These are phyloP conservation scores for Boletus insuetus DNA, from an alignment of 768 basidiomycete genomes.

Conservation along the genomic window DNA sequence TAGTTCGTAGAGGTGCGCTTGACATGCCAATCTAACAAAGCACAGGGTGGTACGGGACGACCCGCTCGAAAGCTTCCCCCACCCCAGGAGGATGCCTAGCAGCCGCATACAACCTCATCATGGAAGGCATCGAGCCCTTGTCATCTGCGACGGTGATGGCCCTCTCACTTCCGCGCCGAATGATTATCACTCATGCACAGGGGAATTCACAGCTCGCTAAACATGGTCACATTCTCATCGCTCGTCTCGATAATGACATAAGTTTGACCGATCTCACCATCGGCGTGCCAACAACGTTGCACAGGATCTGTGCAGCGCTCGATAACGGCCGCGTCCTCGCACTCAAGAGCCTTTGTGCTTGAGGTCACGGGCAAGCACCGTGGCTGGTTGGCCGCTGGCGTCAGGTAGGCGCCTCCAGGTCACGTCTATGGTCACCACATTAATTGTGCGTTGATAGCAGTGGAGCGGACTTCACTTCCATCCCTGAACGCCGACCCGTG, in stretches of 20 bases:
- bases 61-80: conserved; percentile 80
- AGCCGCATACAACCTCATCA: conserved; percentile 89
- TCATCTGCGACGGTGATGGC: conserved; percentile 97
- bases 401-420: conserved; percentile 54
- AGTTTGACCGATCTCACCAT: conserved; percentile 96
- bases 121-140: conserved; percentile 97
- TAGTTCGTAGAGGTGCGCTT: conserved; percentile 85
- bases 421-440: background rate
- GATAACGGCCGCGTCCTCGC: conserved; percentile 96
- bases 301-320: conserved; percentile 96
- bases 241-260: conserved; percentile 99
- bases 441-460: conserved; percentile 43
- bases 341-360: conserved; percentile 95
- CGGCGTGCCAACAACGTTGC: conserved; percentile 92
- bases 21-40: background rate
- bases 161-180: conserved; percentile 93
- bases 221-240: conserved; percentile 87
- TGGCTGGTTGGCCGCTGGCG: conserved; percentile 97
- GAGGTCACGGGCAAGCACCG: conserved; percentile 99
- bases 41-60: conserved; percentile 96
- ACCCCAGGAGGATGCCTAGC: conserved; percentile 83
- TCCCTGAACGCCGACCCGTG: conserved; percentile 87
- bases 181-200: conserved; percentile 80
- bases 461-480: conserved; percentile 97
- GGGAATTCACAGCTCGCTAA: conserved; percentile 78